Evolutionary conservation across 352 stramenopile genomes (phyloP).

Genomic region (Pythium pectinolyticum): DNA sequence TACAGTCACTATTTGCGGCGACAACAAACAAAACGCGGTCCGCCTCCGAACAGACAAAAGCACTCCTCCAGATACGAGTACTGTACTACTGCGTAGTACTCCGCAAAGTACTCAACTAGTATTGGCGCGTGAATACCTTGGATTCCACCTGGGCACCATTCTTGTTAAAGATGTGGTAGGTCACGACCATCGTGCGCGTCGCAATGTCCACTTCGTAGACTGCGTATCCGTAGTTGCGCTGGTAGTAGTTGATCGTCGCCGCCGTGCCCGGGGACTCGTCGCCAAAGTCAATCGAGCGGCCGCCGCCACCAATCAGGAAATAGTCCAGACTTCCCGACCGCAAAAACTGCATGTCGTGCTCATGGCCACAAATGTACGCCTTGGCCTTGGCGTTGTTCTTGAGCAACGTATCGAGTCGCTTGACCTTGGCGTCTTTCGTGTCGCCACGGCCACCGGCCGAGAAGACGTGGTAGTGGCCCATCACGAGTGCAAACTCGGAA

Average conservation of each 20-base stretch:
- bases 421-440: conserved; percentile 10
- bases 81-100: background rate
- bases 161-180: conserved; percentile 33
- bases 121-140: conserved; percentile 27
- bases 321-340: conserved; percentile 25
- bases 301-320: conserved; percentile 30
- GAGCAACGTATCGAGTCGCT: conserved; percentile 21
- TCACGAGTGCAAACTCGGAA: conserved; percentile 21
- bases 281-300: conserved; percentile 19
- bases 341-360: conserved; percentile 34
- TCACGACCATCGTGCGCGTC: conserved; percentile 19
- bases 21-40: no score
- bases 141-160: conserved; percentile 25
- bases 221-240: conserved; percentile 28
- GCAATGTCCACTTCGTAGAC: conserved; percentile 25
- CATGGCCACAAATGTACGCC: conserved; percentile 32
- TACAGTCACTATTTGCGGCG: no score
- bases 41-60: no score
- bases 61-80: no score
- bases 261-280: conserved; percentile 17
- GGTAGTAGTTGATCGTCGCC: conserved; percentile 28
- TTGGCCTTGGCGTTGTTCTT: conserved; percentile 26
- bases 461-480: conserved; percentile 31
- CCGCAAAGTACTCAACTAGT: conserved; percentile 7
- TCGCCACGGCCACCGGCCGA: conserved; percentile 24